Percentiles rank a stretch among this genome's conserved stretches.
These are phyloP conservation scores for Exophiala spinifera DNA, from an alignment of 2,329 filamentous ascomycete species.

Conservation along the genomic window DNA sequence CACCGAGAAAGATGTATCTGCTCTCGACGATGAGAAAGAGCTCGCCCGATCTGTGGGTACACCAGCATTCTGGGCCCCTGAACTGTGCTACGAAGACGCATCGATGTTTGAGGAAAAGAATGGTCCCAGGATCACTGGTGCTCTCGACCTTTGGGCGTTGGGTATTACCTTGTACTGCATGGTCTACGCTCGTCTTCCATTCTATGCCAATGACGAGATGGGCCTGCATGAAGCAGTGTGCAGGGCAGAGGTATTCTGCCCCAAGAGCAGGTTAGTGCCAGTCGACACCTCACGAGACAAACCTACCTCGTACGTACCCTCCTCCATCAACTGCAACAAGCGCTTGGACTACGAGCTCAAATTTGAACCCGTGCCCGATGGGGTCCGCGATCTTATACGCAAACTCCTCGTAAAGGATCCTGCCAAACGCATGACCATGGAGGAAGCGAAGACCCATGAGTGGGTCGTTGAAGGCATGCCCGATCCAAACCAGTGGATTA, in stretches of 20 bases:
- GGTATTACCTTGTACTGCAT: slow-evolving; percentile 95
- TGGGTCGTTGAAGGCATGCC: slow-evolving; percentile 81
- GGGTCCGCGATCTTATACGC: slow-evolving; percentile 72
- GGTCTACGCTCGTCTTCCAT: slow-evolving; percentile 89
- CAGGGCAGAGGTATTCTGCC: slow-evolving; percentile 88
- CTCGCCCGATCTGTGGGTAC: slow-evolving; percentile 98
- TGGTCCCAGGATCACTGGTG: slow-evolving; percentile 74
- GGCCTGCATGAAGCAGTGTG: slow-evolving; percentile 90
- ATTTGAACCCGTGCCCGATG: slow-evolving; percentile 82
- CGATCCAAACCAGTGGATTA: slow-evolving; percentile 78
- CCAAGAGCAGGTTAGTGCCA: slow-evolving; percentile 74
- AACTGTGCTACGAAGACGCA: slow-evolving; percentile 85
- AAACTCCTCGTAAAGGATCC: slow-evolving; percentile 87
- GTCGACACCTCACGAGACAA: slow-evolving; percentile 42
- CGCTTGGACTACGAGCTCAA: slow-evolving; percentile 73
- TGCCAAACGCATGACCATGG: slow-evolving; percentile 78
- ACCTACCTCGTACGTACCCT: slow-evolving; percentile 31
- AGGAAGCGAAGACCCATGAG: slow-evolving; percentile 88
- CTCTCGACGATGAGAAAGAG: slow-evolving; percentile 89
- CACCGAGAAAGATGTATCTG: slow-evolving; percentile 75
- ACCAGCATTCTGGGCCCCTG: slow-evolving; percentile 94
- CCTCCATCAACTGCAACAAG: slow-evolving; percentile 62
- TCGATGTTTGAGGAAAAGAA: slow-evolving; percentile 47
- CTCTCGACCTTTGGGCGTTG: slow-evolving; percentile 96
- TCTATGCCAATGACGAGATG: slow-evolving; percentile 79